A percentile compares a stretch with the other conserved stretches of the same genome.
Evolutionary conservation across 257 asterid genomes (phyloP).

Genomic region (Fraxinus cuspidata): DNA sequence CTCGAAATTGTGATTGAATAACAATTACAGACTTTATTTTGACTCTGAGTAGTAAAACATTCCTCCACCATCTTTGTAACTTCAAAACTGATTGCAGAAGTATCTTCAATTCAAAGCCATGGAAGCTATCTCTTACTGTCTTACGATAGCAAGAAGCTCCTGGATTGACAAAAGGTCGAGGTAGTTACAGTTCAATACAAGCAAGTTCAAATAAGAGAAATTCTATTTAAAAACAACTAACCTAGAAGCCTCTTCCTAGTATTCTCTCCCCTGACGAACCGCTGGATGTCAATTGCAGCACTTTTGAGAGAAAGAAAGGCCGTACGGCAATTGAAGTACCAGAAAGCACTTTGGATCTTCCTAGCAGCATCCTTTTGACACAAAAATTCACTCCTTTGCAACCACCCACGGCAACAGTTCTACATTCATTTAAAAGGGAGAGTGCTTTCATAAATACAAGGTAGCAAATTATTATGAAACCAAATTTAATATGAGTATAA

Average conservation of each 20-base stretch:
- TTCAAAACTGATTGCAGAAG: constrained; percentile 51
- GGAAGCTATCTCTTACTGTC: constrained; percentile 26
- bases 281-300: constrained; percentile 65
- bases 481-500: neutral
- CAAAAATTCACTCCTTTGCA: constrained; percentile 56
- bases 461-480: neutral
- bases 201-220: constrained; percentile 7
- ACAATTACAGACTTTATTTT: constrained; percentile 52
- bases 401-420: constrained; percentile 74
- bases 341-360: constrained; percentile 64
- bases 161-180: constrained; percentile 31
- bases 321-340: constrained; percentile 43
- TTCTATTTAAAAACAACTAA: constrained; percentile 22
- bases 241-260: constrained; percentile 74
- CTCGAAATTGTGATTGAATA: constrained; percentile 71
- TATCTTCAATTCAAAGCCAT: constrained; percentile 49
- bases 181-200: constrained; percentile 13
- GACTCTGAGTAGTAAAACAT: constrained; percentile 35
- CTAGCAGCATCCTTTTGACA: constrained; percentile 54
- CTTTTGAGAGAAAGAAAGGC: constrained; percentile 43
- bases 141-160: constrained; percentile 48
- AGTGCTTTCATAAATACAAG: constrained; percentile 9
- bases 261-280: constrained; percentile 64
- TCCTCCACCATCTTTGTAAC: constrained; percentile 92
- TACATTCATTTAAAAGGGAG: constrained; percentile 31